Percentiles rank a stretch among this genome's conserved stretches.
phyloP scores from a whole-genome alignment of 805 yeast species.

The Ogataea methanolica region DNA sequence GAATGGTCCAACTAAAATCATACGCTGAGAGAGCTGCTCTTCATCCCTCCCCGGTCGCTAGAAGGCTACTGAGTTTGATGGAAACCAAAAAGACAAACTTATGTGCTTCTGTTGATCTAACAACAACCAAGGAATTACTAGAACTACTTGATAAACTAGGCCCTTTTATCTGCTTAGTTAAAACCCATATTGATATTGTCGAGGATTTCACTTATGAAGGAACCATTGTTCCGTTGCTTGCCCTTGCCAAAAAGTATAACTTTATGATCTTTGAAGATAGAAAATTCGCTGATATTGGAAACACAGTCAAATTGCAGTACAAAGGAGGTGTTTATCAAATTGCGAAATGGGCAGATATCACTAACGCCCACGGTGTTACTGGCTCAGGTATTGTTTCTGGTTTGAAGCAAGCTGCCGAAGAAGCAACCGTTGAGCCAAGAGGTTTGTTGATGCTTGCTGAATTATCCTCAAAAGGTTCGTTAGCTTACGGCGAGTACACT shows the following conservation, averaged over 20 bases:
- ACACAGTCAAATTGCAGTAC: conserved; percentile 93
- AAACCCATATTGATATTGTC: conserved; percentile 91
- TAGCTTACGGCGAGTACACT: conserved; percentile 92
- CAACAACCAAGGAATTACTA: conserved; percentile 72
- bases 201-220: conserved; percentile 82
- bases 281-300: conserved; percentile 97
- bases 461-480: conserved; percentile 86
- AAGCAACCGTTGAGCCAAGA: conserved; percentile 69
- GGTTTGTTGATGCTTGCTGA: conserved; percentile 95
- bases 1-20: conserved; percentile 20
- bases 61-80: conserved; percentile 68
- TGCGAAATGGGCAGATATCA: conserved; percentile 93
- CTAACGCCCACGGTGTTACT: conserved; percentile 96
- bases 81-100: conserved; percentile 77
- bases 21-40: conserved; percentile 65
- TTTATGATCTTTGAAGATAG: conserved; percentile 95
- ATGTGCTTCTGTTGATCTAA: conserved; percentile 93
- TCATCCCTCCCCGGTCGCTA: conserved; percentile 78
- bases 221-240: conserved; percentile 71
- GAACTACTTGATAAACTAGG: conserved; percentile 73
- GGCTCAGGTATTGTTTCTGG: conserved; percentile 93
- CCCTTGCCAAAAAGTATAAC: conserved; percentile 71
- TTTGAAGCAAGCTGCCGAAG: conserved; percentile 72
- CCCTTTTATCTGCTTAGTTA: conserved; percentile 85
- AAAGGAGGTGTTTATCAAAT: conserved; percentile 85